Percentiles rank a stretch among this genome's conserved stretches.
Conservation (phyloP, 1,284 basidiomycete species). For the Malassezia caprae region DNA sequence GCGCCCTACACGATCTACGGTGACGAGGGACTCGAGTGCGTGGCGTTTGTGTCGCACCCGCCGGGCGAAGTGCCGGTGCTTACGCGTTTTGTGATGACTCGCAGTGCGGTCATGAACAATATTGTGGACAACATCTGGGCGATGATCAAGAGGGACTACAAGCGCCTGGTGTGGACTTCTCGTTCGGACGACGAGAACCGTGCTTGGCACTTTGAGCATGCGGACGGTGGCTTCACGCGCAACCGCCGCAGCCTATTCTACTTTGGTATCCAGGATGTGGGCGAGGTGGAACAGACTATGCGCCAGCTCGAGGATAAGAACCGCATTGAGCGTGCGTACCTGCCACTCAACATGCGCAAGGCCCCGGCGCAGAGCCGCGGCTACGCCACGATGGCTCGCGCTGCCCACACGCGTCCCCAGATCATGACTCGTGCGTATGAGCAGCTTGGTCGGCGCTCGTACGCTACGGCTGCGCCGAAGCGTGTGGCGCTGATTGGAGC, state of each 20-base stretch:
- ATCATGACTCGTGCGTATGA: conserved; percentile 27
- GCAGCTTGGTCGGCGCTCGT: conserved; percentile 58
- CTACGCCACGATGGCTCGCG: conserved; percentile 48
- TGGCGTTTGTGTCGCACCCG: conserved; percentile 88
- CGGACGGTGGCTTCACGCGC: conserved; percentile 92
- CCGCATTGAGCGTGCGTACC: conserved; percentile 73
- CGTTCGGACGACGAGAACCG: conserved; percentile 89
- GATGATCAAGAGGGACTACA: conserved; percentile 87
- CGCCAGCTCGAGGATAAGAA: conserved; percentile 77
- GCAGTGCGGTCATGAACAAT: conserved; percentile 80
- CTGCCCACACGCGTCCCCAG: conserved; percentile 50
- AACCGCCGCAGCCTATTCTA: conserved; percentile 86
- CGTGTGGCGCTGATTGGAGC: conserved; percentile 91
- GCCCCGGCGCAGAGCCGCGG: conserved; percentile 43
- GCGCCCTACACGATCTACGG: conserved; percentile 85
- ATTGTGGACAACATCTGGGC: conserved; percentile 96
- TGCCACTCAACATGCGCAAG: conserved; percentile 72
- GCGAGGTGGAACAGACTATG: conserved; percentile 65
- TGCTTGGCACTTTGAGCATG: conserved; percentile 96
- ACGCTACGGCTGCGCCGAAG: conserved; percentile 54
- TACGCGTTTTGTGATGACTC: conserved; percentile 79
- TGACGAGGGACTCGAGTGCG: conserved; percentile 89
- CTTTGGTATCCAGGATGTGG: conserved; percentile 87
- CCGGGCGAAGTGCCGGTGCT: conserved; percentile 79
- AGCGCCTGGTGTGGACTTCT: conserved; percentile 89